Evolutionary conservation across 1,284 basidiomycete species (phyloP).

Genomic region (Pascua guehoae): DNA sequence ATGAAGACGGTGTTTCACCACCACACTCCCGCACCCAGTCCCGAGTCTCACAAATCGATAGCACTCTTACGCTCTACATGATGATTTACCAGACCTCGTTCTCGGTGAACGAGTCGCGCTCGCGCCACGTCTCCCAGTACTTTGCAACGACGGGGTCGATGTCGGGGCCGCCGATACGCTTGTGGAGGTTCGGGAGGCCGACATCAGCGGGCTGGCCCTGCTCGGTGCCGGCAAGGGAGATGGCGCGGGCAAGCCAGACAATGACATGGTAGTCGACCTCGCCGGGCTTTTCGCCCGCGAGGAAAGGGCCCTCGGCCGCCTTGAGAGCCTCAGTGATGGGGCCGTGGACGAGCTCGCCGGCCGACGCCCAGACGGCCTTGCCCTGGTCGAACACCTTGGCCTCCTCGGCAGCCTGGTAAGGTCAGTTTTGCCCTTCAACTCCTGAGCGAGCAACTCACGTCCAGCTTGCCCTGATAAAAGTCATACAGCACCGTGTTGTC

Average conservation of each 20-base stretch:
- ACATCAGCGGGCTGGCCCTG: slow-evolving; percentile 24
- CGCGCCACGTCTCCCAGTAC: slow-evolving; percentile 43
- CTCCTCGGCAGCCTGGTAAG: background rate
- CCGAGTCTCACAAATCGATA: too few species aligned
- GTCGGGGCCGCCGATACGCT: slow-evolving; percentile 31
- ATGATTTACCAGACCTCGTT: slow-evolving; percentile 30
- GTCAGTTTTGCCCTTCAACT: background rate
- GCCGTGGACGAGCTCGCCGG: slow-evolving; percentile 34
- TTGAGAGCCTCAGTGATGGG: slow-evolving; percentile 34
- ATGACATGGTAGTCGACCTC: slow-evolving; percentile 46
- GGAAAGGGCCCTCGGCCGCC: slow-evolving; percentile 26
- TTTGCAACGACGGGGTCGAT: slow-evolving; percentile 36
- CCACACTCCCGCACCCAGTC: too few species aligned
- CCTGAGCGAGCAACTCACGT: background rate
- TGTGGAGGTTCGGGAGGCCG: slow-evolving; percentile 29
- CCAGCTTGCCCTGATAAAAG: slow-evolving; percentile 22
- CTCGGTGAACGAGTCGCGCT: slow-evolving; percentile 35
- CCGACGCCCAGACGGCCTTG: slow-evolving; percentile 35
- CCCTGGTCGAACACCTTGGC: slow-evolving; percentile 27
- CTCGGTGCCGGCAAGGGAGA: slow-evolving; percentile 35
- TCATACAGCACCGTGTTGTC: slow-evolving; percentile 54
- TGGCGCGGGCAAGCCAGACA: slow-evolving; percentile 43
- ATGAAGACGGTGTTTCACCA: too few species aligned
- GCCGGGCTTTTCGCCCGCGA: slow-evolving; percentile 29
- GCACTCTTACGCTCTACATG: too few species aligned